Percentiles rank a stretch among this genome's conserved stretches.
phyloP scores from a whole-genome alignment of 2,329 filamentous ascomycete genomes.

The Fusarium sarcochroum region DNA sequence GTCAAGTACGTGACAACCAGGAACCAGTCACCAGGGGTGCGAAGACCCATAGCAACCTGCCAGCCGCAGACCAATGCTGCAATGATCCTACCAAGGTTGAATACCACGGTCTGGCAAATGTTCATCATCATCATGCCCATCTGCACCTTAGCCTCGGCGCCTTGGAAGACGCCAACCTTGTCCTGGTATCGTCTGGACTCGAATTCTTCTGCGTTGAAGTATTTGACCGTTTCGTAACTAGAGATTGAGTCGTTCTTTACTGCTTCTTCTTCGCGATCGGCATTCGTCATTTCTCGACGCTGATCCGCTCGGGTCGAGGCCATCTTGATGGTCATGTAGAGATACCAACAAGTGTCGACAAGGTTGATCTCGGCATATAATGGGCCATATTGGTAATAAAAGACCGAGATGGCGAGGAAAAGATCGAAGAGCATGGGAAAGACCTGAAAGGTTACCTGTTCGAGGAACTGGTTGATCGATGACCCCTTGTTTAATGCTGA shows the following conservation, averaged over 20 bases:
- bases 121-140: constrained; percentile 86
- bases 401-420: constrained; percentile 82
- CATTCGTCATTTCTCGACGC: constrained; percentile 93
- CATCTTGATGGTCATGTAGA: constrained; percentile 97
- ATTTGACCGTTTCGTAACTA: constrained; percentile 96
- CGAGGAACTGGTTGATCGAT: constrained; percentile 95
- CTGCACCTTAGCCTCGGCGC: constrained; percentile 81
- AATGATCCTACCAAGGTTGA: constrained; percentile 81
- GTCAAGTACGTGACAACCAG: constrained; percentile 81
- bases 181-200: constrained; percentile 81
- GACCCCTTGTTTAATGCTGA: constrained; percentile 97
- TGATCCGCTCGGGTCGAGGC: constrained; percentile 93
- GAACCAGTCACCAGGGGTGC: constrained; percentile 79
- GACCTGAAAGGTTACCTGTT: constrained; percentile 96
- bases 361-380: constrained; percentile 92
- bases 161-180: constrained; percentile 79
- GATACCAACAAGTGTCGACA: constrained; percentile 94
- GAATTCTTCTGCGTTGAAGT: constrained; percentile 87
- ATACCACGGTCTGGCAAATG: constrained; percentile 83
- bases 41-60: constrained; percentile 77
- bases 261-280: constrained; percentile 93
- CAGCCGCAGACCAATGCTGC: constrained; percentile 82
- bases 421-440: constrained; percentile 95
- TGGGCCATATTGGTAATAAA: constrained; percentile 72
- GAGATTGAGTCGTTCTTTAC: constrained; percentile 99